Evolutionary conservation across 225 moss, liverwort and hornwort species (phyloP), one percentile per base, ranked within the genome.

Genomic region (Takakia lepidozioides): DNA sequence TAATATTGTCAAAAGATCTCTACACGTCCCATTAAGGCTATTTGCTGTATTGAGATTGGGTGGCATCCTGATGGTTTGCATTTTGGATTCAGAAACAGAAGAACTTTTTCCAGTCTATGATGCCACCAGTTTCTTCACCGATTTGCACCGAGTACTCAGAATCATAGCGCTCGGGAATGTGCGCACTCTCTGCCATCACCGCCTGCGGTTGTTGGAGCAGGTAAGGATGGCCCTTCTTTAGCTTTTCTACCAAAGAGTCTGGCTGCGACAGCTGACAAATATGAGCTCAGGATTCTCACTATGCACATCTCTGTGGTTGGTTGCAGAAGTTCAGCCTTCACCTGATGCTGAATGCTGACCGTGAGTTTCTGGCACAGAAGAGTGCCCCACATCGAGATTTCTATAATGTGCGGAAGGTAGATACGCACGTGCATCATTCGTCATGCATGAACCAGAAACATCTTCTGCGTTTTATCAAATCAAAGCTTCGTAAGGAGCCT

Each of bases 371-470:
- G 34, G 92, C 92, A 25, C 92, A 93, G 65, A 93, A 88, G 41
- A 93, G 85, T 76, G 92, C 88, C 51, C 88, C 85, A 45, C 92
- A 93, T 67, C 70, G 88, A 57, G 88, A 88, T 61, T 78, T 93
- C 32, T 93, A 93, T 51, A 93, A 93, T 51, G 88, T 88, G 42
- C 70, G 88, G 54, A 93, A 93, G 67, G 88, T 93, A 13, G 88
- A 93, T 53, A 93, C 92, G 23, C 92, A 93, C 48, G 88, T 93
- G 43, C 88, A 93, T 62, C 92, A 93, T 55, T 80, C 85, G 4
- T 93, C 88, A 20, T 93, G 88, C 73, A 93, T 93, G 92, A 88
- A 88, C 57, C 88, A 88, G 57, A 93, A 93, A 60, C 92, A 93
- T 66, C 68, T 93, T 21, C 40, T 93, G 68, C 82, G 92, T 58